phyloP scores from a whole-genome alignment of 495 filamentous ascomycete species.

The Penicillium fimorum region DNA sequence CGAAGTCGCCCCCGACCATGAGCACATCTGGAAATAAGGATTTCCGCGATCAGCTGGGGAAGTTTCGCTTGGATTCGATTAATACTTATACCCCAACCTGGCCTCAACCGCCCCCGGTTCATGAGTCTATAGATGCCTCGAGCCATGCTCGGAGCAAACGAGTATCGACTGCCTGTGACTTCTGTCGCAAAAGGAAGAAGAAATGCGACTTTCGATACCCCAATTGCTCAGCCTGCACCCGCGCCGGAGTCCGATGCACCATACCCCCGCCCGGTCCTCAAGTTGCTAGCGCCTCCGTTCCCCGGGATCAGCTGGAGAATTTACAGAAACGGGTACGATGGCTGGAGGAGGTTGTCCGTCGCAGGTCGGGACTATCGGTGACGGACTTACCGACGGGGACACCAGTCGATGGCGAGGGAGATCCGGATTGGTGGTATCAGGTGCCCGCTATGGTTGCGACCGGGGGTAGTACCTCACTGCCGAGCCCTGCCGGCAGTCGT shows the following conservation, averaged over 20 bases:
- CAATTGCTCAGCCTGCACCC: slow-evolving; percentile 52
- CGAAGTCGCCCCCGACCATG: slow-evolving; percentile 28
- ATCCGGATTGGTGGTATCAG: slow-evolving; percentile 46
- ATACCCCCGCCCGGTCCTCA: slow-evolving; percentile 45
- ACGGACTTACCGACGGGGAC: slow-evolving; percentile 36
- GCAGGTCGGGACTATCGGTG: slow-evolving; percentile 40
- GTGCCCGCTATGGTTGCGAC: slow-evolving; percentile 43
- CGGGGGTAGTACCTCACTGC: slow-evolving; percentile 24
- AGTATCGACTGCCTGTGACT: slow-evolving; percentile 51
- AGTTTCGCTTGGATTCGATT: slow-evolving; percentile 44
- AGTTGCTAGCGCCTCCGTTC: slow-evolving; percentile 42
- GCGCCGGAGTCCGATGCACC: slow-evolving; percentile 51
- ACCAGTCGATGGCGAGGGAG: slow-evolving; percentile 37
- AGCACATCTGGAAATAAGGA: slow-evolving; percentile 40
- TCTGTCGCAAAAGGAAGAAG: slow-evolving; percentile 54
- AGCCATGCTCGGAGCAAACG: slow-evolving; percentile 36
- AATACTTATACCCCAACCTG: slow-evolving; percentile 16
- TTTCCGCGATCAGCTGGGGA: slow-evolving; percentile 47
- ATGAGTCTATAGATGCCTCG: slow-evolving; percentile 13
- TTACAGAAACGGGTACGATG: slow-evolving; percentile 53
- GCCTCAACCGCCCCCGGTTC: not conserved
- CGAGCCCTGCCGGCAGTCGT: slow-evolving; percentile 27
- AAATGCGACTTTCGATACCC: slow-evolving; percentile 56
- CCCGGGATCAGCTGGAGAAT: slow-evolving; percentile 50
- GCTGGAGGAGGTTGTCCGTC: slow-evolving; percentile 45